Base-by-base conservation (phyloP, 306 rosid species). In the Quercus parvula region DNA sequence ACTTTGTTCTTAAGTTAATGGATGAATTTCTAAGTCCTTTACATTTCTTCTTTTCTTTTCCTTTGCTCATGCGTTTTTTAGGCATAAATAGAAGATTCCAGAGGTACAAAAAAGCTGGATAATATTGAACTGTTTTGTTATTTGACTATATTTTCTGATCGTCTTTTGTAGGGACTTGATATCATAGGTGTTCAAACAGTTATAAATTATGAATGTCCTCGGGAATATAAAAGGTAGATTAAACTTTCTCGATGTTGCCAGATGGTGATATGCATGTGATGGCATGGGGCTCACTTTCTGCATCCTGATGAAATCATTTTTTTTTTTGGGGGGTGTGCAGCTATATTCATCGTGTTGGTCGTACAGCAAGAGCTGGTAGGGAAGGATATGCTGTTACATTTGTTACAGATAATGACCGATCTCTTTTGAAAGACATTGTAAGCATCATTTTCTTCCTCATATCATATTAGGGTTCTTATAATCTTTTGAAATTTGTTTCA, bases 331-430 rank as follows among this genome's bases (percentile, higher is more conserved):
- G 78, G 76, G 71, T 38, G 51, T 62, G 76, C 86, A 95, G 99
- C 89, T 95, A 95, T 85, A 85, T 93, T 85, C 99, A 95, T 87
- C 91, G 99, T 74, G 98, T 95, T 73, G 99, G 99, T 64, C 99
- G 98, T 71, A 93, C 99, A 28, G 99, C 99, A 83, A 95, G 99
- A 84, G 98, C 97, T 78, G 98, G 99, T 44, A 88, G 97, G 86
- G 94, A 87, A 77, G 98, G 98, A 77, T 88, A 85, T 73, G 99
- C 99, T 52, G 94, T 95, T 55, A 95, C 99, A 19, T 90, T 95
- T 58, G 92, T 95, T 85, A 88, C 93, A 5, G 99, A 95, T 82
- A 89, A 84, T 76, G 98, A 93, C 75, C 86, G 99, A 24, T 91
- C 99, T 33, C 99, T 95, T 84, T 77, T 93, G 73, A 95, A 95